Base-by-base conservation (phyloP, 768 basidiomycete genomes). In the Leccinum broughii region DNA sequence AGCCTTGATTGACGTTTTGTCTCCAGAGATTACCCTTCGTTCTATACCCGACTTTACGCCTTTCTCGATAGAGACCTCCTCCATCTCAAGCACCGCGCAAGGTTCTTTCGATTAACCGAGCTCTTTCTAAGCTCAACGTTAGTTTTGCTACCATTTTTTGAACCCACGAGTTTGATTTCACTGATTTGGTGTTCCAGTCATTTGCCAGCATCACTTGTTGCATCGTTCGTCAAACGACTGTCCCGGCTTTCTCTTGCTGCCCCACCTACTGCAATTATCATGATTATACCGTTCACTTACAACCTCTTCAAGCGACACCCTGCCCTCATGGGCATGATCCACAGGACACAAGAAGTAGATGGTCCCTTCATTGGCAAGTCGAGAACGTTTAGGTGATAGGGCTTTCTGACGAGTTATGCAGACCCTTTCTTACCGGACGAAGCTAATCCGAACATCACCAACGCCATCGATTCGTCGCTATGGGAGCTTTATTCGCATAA, bases 291-390 rank as follows among this genome's bases (percentile, higher is more conserved):
- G 2, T 92, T 98, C 76, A 87, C 89, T 7, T 98, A 98, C 77
- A 98, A 98, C 69, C 79, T 95, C 55, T 83, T 99, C 66, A 97
- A 97, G 72, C 80, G 84, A 9, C 96, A 98, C 73, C 95, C 95
- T 3, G 85, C 88, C 0, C 82, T 95, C 62, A 97, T 98, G 95
- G 77, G 78, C 34, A 91, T 98, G 89, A 92, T 98, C 37, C 97
- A 98, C 72, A 84, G 88, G 17, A 68, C 74, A 3, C 78, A 77
- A 22, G 77, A 77, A 2, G 72, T 71, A 10, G 66, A 76, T 35
- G 64, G 64, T n/a, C 49, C 59, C 24, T 74, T 72, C 4, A 70
- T 69, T 46, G 84, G 81, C 78, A 26, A 54, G 69, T 60, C 32
- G 44, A 55, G 13, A 28, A 28, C 35, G 37, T 3, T n/a, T 55